Conservation (phyloP, 768 basidiomycete genomes). For the Calocybe indica region DNA sequence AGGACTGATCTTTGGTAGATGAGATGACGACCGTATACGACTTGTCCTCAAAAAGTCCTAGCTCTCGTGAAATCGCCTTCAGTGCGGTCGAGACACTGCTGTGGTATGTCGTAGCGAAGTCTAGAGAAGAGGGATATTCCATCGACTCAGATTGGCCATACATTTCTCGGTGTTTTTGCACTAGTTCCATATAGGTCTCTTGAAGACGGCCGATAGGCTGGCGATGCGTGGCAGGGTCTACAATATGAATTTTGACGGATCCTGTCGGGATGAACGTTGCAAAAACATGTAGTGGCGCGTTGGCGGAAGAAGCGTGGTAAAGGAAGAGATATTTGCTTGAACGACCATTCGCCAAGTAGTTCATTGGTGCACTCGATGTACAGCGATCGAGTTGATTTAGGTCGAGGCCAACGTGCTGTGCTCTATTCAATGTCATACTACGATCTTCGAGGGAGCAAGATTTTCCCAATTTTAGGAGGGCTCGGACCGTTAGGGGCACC, state of each 20-base stretch:
- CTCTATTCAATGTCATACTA: slow-evolving; percentile 72
- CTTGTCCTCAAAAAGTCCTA: slow-evolving; percentile 68
- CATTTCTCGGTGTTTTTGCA: slow-evolving; percentile 40
- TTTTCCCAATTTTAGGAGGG: slow-evolving; percentile 78
- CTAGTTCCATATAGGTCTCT: slow-evolving; percentile 62
- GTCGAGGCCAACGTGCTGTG: slow-evolving; percentile 78
- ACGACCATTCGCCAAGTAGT: slow-evolving; percentile 72
- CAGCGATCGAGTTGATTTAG: slow-evolving; percentile 68
- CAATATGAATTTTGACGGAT: slow-evolving; percentile 72
- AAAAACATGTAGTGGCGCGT: slow-evolving; percentile 77
- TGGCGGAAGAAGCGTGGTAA: slow-evolving; percentile 78
- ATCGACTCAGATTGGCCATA: slow-evolving; percentile 43
- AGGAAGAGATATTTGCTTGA: slow-evolving; percentile 78
- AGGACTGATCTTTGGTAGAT: slow-evolving; percentile 76
- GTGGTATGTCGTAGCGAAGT: slow-evolving; percentile 72
- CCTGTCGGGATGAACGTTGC: slow-evolving; percentile 78
- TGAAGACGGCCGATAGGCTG: slow-evolving; percentile 77
- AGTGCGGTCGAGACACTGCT: slow-evolving; percentile 73
- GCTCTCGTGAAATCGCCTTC: slow-evolving; percentile 82
- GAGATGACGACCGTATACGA: slow-evolving; percentile 78
- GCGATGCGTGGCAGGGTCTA: slow-evolving; percentile 84
- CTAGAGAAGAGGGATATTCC: slow-evolving; percentile 55
- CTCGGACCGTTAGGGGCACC: slow-evolving; percentile 82
- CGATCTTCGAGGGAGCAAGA: slow-evolving; percentile 65
- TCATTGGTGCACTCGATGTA: slow-evolving; percentile 28